Conservation (phyloP, 2,329 filamentous ascomycete species). For the Scortechinia acanthostroma region DNA sequence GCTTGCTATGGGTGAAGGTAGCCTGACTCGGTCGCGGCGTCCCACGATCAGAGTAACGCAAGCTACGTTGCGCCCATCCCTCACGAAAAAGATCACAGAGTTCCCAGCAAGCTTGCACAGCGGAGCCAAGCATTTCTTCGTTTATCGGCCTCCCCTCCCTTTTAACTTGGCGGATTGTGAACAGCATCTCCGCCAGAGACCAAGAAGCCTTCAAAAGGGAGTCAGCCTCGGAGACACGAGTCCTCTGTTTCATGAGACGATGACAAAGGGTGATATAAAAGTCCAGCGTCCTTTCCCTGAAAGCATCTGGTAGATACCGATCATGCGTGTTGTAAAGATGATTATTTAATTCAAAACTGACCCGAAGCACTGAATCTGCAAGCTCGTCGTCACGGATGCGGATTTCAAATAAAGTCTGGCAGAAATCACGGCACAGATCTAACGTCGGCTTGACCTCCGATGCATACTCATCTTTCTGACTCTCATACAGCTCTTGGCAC, state of each 20-base stretch:
- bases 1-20: conserved; percentile 49
- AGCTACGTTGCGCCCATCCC: background rate
- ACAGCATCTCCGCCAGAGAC: conserved; percentile 86
- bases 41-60: conserved; percentile 72
- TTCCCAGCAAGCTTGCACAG: conserved; percentile 90
- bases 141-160: conserved; percentile 68
- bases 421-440: conserved; percentile 85
- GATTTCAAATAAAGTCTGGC: conserved; percentile 83
- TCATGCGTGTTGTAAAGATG: conserved; percentile 92
- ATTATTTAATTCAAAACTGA: conserved; percentile 92
- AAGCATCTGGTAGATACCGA: conserved; percentile 73
- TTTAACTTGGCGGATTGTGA: conserved; percentile 77
- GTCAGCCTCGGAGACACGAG: conserved; percentile 72
- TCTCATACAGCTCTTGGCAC: conserved; percentile 77
- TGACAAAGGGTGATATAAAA: conserved; percentile 94
- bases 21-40: conserved; percentile 78
- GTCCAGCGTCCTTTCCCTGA: conserved; percentile 81
- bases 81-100: conserved; percentile 69
- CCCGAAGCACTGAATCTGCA: conserved; percentile 78
- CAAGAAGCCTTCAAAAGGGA: conserved; percentile 79
- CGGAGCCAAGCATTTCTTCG: conserved; percentile 78
- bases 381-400: conserved; percentile 71
- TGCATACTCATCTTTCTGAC: conserved; percentile 67
- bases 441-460: conserved; percentile 68
- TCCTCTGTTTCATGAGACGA: conserved; percentile 89